These are phyloP conservation scores for Coelastrella sp. DNA, from an alignment of 139 green algal genomes.

Conservation along the genomic window DNA sequence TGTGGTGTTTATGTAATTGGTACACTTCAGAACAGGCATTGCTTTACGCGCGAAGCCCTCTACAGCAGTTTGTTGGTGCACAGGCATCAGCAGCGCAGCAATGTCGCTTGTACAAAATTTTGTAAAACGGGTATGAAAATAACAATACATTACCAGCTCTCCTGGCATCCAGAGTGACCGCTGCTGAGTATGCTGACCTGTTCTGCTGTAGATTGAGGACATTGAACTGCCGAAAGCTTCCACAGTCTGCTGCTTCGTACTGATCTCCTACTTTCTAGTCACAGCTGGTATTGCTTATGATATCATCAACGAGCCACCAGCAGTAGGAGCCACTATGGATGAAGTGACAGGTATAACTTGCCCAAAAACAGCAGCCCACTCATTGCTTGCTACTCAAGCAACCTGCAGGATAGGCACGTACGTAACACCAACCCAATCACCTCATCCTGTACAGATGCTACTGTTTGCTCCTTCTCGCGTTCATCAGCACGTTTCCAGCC, in stretches of 20 bases:
- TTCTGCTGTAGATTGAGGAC: slow-evolving; percentile 34
- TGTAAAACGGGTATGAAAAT: background rate
- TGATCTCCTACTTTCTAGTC: slow-evolving; percentile 65
- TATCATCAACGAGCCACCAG: slow-evolving; percentile 69
- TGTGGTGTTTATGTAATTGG: too few species aligned
- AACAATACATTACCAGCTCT: too few species aligned
- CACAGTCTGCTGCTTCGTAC: slow-evolving; percentile 49
- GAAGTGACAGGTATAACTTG: slow-evolving; percentile 48
- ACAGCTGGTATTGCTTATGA: slow-evolving; percentile 65
- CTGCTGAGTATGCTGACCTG: background rate
- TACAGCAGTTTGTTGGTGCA: background rate
- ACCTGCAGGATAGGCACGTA: background rate
- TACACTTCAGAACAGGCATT: too few species aligned
- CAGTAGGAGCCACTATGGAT: slow-evolving; percentile 50
- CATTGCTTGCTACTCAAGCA: background rate
- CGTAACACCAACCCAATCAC: background rate
- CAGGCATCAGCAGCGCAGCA: background rate
- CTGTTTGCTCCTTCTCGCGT: background rate
- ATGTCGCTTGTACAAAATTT: background rate
- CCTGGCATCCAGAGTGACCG: too few species aligned
- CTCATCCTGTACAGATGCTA: background rate
- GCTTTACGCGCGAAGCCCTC: background rate
- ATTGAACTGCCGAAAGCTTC: slow-evolving; percentile 38
- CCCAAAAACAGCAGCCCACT: background rate
- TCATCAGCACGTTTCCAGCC: background rate